Conservation (phyloP, 176 grass and related monocot species). For the Paspalum notatum region DNA sequence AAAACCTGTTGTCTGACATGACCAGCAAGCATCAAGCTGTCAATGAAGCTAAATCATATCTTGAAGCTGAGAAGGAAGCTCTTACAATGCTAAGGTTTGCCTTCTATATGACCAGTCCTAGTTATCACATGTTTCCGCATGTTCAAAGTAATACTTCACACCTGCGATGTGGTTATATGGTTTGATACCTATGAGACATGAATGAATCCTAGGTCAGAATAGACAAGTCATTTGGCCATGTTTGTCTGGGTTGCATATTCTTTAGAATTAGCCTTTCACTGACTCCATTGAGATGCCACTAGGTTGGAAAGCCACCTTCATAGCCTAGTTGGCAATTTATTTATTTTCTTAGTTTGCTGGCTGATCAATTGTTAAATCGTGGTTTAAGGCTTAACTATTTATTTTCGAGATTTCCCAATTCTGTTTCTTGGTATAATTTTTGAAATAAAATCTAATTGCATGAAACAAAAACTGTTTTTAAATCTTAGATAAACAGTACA, state of each 20-base stretch:
- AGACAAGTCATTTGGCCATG: background rate
- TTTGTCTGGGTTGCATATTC: background rate
- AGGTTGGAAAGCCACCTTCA: background rate
- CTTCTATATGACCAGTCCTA: slow-evolving; percentile 17
- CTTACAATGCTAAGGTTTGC: slow-evolving; percentile 83
- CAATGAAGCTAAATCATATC: slow-evolving; percentile 70
- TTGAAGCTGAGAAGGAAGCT: slow-evolving; percentile 91
- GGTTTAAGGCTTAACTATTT: background rate
- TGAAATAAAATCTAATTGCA: background rate
- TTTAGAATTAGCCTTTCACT: background rate
- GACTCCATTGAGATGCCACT: slow-evolving; percentile 6
- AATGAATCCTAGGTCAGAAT: background rate
- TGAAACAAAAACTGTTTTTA: background rate
- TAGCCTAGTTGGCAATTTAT: background rate
- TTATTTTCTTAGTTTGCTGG: background rate
- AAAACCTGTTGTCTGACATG: slow-evolving; percentile 56
- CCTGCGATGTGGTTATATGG: background rate
- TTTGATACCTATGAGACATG: background rate
- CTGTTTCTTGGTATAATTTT: background rate
- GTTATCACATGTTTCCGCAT: background rate
- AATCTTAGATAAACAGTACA: background rate
- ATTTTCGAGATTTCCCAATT: background rate
- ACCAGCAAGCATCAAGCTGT: slow-evolving; percentile 62
- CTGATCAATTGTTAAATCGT: background rate
- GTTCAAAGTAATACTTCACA: background rate